These are phyloP conservation scores for Phallus indusiatus DNA, from an alignment of 768 basidiomycete genomes.

Conservation along the genomic window DNA sequence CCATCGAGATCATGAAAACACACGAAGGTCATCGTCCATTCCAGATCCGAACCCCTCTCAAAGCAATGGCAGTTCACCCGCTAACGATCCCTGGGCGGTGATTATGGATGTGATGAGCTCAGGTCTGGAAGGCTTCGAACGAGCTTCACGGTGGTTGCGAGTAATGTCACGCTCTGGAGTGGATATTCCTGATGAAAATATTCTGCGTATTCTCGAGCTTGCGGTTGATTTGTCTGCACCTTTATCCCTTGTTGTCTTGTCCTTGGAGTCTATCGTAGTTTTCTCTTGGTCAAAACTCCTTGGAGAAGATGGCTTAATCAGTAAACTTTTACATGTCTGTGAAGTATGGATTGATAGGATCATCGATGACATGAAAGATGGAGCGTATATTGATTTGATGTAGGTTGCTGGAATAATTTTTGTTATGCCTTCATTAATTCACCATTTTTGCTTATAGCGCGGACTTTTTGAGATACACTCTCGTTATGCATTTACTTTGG, in stretches of 20 bases:
- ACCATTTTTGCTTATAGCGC: not conserved
- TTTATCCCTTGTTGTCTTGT: conserved; percentile 36
- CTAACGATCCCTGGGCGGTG: conserved; percentile 45
- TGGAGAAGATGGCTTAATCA: conserved; percentile 50
- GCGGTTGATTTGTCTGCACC: conserved; percentile 29
- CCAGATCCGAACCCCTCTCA: conserved; percentile 19
- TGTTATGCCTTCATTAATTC: not conserved
- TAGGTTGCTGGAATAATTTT: conserved; percentile 22
- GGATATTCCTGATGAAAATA: conserved; percentile 45
- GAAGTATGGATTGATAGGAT: not conserved
- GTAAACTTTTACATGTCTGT: not conserved
- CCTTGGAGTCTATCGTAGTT: conserved; percentile 44
- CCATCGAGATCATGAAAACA: conserved; percentile 39
- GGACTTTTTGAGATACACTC: conserved; percentile 49
- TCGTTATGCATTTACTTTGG: conserved; percentile 51
- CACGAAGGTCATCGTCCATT: conserved; percentile 29
- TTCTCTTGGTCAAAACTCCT: conserved; percentile 54
- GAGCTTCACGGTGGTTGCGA: conserved; percentile 49
- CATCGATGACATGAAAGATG: not conserved
- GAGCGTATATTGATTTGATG: conserved; percentile 23
- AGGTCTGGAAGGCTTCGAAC: conserved; percentile 33
- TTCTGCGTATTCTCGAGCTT: conserved; percentile 37
- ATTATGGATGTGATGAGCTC: conserved; percentile 35
- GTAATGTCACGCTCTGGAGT: conserved; percentile 56
- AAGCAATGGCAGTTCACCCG: conserved; percentile 19